Conservation (phyloP, 768 basidiomycete genomes). For the Lentinula boryana region DNA sequence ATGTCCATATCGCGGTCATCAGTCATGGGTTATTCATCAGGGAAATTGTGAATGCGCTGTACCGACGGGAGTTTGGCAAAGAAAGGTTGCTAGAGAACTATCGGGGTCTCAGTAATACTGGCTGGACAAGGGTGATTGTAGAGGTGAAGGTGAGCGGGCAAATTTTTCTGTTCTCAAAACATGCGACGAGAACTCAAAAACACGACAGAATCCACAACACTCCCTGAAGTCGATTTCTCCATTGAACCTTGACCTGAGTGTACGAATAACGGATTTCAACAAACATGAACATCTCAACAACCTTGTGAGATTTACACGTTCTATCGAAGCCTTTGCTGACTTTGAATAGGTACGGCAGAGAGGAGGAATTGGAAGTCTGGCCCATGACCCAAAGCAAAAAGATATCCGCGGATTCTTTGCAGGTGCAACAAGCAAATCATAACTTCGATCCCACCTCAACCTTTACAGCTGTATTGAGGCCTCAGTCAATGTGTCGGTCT, state of each 20-base stretch:
- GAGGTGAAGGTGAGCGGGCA: constrained; percentile 33
- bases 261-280: constrained; percentile 49
- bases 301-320: constrained; percentile 39
- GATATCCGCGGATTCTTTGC: constrained; percentile 74
- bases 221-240: neutral
- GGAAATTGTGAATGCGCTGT: constrained; percentile 48
- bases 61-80: constrained; percentile 29
- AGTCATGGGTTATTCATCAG: constrained; percentile 73
- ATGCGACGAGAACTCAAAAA: neutral
- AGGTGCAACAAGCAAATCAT: neutral
- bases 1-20: constrained; percentile 52
- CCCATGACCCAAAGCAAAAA: constrained; percentile 69
- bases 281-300: constrained; percentile 46
- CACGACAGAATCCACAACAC: neutral
- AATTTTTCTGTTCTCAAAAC: neutral
- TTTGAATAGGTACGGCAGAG: constrained; percentile 47
- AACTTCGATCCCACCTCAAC: neutral
- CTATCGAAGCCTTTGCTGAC: constrained; percentile 1
- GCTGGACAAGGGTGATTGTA: constrained; percentile 54
- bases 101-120: constrained; percentile 60
- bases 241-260: constrained; percentile 24
- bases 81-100: constrained; percentile 23
- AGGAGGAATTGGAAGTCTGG: constrained; percentile 67
- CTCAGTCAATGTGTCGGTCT: neutral
- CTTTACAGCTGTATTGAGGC: neutral